Evolutionary conservation across 2,329 filamentous ascomycete genomes (phyloP).

Genomic region (Neonectria coccinea): DNA sequence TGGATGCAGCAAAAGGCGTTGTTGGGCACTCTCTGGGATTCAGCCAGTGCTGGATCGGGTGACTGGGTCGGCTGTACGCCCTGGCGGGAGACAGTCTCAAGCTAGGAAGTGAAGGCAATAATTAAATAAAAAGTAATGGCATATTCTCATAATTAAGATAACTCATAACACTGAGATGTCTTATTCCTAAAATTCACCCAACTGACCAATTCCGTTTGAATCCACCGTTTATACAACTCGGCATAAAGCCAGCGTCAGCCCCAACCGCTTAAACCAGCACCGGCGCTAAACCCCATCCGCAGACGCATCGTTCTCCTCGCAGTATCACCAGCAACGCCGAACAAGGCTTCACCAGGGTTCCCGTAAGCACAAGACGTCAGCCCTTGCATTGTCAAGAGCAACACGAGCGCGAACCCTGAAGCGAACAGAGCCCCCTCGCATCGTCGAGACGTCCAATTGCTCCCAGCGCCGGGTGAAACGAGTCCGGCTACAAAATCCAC

Average conservation of each 20-base stretch:
- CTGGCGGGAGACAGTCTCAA: not conserved
- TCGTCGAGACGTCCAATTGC: not conserved
- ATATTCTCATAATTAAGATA: too few relatives aligned
- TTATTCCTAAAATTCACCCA: too few relatives aligned
- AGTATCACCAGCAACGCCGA: slow-evolving; percentile 18
- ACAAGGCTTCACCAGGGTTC: slow-evolving; percentile 12
- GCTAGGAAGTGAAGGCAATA: not conserved
- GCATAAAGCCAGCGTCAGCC: not conserved
- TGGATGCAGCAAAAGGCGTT: slow-evolving; percentile 18
- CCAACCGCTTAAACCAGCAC: slow-evolving; percentile 7
- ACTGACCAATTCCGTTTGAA: slow-evolving; percentile 7
- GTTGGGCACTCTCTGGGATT: slow-evolving; percentile 12
- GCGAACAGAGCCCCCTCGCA: not conserved
- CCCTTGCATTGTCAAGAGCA: slow-evolving; percentile 31
- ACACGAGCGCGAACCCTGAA: slow-evolving; percentile 5
- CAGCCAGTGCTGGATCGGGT: slow-evolving; percentile 6
- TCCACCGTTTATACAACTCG: slow-evolving; percentile 12
- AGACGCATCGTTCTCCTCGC: slow-evolving; percentile 1
- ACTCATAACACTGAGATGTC: too few relatives aligned
- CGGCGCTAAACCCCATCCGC: not conserved
- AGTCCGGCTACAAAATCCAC: slow-evolving; percentile 14
- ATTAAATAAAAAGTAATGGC: not conserved
- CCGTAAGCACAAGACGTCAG: slow-evolving; percentile 17
- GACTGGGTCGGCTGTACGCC: slow-evolving; percentile 2
- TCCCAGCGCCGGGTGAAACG: slow-evolving; percentile 17